Conservation (phyloP, 371 early-diverging fungal genomes). For the Mucor mucedo region DNA sequence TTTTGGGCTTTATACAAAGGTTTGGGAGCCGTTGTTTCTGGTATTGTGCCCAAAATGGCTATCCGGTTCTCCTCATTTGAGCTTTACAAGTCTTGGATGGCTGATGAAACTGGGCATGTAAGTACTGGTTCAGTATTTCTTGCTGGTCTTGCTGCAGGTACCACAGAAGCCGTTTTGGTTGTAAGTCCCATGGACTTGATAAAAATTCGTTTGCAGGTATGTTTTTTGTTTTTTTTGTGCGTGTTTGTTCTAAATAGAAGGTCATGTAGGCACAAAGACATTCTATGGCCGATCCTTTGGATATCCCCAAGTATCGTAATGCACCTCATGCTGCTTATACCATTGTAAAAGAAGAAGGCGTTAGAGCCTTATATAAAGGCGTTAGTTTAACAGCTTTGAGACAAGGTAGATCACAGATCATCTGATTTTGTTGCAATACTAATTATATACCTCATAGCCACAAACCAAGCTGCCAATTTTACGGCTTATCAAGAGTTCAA, state of each 20-base stretch:
- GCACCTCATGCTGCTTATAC: conserved; percentile 92
- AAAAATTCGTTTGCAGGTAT: conserved; percentile 91
- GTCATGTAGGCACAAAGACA: conserved; percentile 81
- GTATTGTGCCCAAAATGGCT: conserved; percentile 99
- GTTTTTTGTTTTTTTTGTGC: not conserved
- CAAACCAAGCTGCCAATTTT: conserved; percentile 98
- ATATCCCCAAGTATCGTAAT: conserved; percentile 95
- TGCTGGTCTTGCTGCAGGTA: conserved; percentile 95
- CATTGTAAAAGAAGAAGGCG: conserved; percentile 92
- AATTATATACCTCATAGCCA: conserved; percentile 60
- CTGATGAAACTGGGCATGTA: conserved; percentile 74
- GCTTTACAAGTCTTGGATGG: conserved; percentile 83
- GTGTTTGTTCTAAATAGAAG: not conserved
- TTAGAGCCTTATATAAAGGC: conserved; percentile 91
- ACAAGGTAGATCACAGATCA: conserved; percentile 67
- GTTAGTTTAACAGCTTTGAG: conserved; percentile 94
- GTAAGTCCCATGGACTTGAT: conserved; percentile 98
- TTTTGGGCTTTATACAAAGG: conserved; percentile 95
- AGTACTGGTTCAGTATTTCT: conserved; percentile 78
- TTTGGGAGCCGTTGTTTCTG: conserved; percentile 94
- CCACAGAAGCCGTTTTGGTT: conserved; percentile 94
- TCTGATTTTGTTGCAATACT: not conserved
- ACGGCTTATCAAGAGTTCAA: conserved; percentile 96
- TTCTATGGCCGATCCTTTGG: conserved; percentile 95
- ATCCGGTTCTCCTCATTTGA: conserved; percentile 98